A percentile compares a stretch with the other conserved stretches of the same genome.
Evolutionary conservation across 2,329 filamentous ascomycete species (phyloP).

Genomic region (Thelonectria olida): DNA sequence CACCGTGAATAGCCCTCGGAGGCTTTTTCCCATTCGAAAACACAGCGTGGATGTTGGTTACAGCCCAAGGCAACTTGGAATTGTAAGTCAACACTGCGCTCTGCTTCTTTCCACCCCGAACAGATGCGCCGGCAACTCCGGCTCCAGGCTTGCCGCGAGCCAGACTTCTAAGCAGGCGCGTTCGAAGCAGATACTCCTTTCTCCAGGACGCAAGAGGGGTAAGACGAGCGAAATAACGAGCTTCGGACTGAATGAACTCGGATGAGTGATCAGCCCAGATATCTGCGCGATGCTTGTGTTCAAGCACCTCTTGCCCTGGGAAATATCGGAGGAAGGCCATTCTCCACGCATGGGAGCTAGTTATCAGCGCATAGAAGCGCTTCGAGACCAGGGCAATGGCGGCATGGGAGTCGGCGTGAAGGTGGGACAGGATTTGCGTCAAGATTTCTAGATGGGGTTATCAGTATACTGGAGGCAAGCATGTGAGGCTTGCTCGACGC

Average conservation of each 20-base stretch:
- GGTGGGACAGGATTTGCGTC: conserved; percentile 89
- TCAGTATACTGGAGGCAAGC: conserved; percentile 18
- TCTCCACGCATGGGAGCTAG: conserved; percentile 91
- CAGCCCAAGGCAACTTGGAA: conserved; percentile 80
- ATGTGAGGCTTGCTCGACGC: conserved; percentile 39
- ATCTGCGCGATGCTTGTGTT: conserved; percentile 46
- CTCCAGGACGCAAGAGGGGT: conserved; percentile 91
- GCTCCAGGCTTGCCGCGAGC: conserved; percentile 80
- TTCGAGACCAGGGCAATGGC: conserved; percentile 87
- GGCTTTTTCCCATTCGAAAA: conserved; percentile 79
- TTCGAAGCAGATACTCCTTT: conserved; percentile 92
- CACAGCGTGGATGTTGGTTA: conserved; percentile 82
- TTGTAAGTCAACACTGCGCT: conserved; percentile 85
- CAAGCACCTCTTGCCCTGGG: conserved; percentile 68
- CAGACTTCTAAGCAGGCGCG: conserved; percentile 82
- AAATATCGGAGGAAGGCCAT: conserved; percentile 93
- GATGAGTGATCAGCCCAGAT: conserved; percentile 56
- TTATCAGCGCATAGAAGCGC: conserved; percentile 86
- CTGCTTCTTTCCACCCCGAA: conserved; percentile 70
- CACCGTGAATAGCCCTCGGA: conserved; percentile 84
- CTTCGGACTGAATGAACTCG: conserved; percentile 73
- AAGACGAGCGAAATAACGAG: conserved; percentile 82
- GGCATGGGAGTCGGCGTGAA: conserved; percentile 85
- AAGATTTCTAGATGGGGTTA: conserved; percentile 75
- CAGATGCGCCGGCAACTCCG: conserved; percentile 60